Evolutionary conservation across 2,329 filamentous ascomycete genomes (phyloP), one percentile per base, ranked within the genome.

Genomic region (Sclerotinia trifoliorum): DNA sequence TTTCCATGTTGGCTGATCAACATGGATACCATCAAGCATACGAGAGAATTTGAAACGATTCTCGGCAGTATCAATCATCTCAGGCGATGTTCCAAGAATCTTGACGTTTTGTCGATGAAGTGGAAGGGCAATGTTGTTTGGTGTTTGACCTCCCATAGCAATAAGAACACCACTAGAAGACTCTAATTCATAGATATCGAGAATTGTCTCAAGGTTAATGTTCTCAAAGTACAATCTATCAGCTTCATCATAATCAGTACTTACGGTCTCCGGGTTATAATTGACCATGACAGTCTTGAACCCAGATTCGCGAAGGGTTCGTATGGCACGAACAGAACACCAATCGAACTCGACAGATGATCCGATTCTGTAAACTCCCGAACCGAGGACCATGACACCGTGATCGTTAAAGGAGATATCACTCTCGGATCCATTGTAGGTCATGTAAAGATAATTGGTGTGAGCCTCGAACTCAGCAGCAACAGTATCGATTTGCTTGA

Each of bases 231-330:
- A 99, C 8, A 99, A 86, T 76, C 88, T 93, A 75, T 98, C 94
- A 11, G 93, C 92, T 13, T 87, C 88, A 75, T 99, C 95, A 78
- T 90, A 94, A 80, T 98, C 95, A 0, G 94, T 97, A 66, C 78
- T 83, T 69, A 87, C 87, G 0, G 93, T 97, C 76, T 97, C 92
- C 0, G 74, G 74, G 46, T 75, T 76, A 29, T 75, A 75, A 39
- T 98, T 98, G 77, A 99, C 95, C 92, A 98, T 96, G 69, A 97
- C 88, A 46, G 95, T 98, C 88, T 97, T 97, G 84, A 97, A 91
- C 73, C 93, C 94, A 84, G 96, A 92, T 70, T 90, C 84, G 75
- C 90, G 88, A 71, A 98, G 85, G 55, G 93, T 91, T 71, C 92
- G 85, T 11, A 93, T 94, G 72, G 93, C 91, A 77, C 93, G 95